Evolutionary conservation across 164 flowering plant genomes (phyloP).

Genomic region (Litsea cubeba): DNA sequence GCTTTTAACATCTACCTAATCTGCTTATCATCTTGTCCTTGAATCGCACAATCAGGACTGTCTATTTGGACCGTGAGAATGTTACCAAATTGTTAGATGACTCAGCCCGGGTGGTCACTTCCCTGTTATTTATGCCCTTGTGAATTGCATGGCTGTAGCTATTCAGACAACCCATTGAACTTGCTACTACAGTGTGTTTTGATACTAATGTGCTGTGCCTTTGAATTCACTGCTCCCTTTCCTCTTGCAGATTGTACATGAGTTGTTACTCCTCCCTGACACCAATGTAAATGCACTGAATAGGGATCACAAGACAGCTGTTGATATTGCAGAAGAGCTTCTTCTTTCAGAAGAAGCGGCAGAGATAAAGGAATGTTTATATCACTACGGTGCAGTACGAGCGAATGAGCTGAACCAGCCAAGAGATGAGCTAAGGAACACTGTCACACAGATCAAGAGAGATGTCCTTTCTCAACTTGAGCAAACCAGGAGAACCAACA

Average conservation of each 20-base stretch:
- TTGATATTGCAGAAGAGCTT: constrained; percentile 71
- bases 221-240: not conserved
- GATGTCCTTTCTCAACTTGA: constrained; percentile 75
- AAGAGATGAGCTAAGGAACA: constrained; percentile 63
- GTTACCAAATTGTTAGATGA: too few species aligned
- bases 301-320: constrained; percentile 71
- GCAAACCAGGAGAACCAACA: constrained; percentile 67
- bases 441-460: constrained; percentile 65
- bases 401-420: constrained; percentile 79
- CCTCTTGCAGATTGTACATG: constrained; percentile 55
- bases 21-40: too few species aligned
- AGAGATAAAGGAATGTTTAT: constrained; percentile 49
- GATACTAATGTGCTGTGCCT: not conserved
- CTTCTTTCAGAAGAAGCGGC: constrained; percentile 55
- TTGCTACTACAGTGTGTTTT: not conserved
- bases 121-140: too few species aligned
- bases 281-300: constrained; percentile 63
- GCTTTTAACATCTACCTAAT: too few species aligned
- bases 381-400: constrained; percentile 46
- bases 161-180: too few species aligned
- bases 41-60: too few species aligned
- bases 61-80: too few species aligned
- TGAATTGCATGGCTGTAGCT: too few species aligned
- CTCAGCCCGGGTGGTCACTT: too few species aligned
- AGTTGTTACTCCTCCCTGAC: constrained; percentile 48